Evolutionary conservation across 495 filamentous ascomycete species (phyloP).

Genomic region (Usnea hakonensis): DNA sequence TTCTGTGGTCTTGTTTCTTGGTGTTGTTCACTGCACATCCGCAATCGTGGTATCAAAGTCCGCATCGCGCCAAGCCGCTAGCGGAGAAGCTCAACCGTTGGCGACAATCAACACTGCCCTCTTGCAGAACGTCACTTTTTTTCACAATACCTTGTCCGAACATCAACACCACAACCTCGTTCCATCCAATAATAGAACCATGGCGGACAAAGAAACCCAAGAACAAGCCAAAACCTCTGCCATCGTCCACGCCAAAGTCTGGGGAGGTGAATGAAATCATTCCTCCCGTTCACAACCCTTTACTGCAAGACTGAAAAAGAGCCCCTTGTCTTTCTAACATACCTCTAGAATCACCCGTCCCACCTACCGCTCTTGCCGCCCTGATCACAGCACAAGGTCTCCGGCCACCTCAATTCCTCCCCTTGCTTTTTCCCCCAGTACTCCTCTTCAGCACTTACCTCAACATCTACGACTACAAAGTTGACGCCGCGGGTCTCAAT

Average conservation of each 20-base stretch:
- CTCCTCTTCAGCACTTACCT: slow-evolving; percentile 84
- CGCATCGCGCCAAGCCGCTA: slow-evolving; percentile 7
- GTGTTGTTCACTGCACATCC: not conserved
- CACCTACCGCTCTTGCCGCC: slow-evolving; percentile 69
- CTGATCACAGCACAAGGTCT: slow-evolving; percentile 70
- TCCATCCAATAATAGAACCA: slow-evolving; percentile 14
- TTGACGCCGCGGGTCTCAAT: slow-evolving; percentile 74
- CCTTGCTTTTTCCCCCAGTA: slow-evolving; percentile 73
- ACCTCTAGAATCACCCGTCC: slow-evolving; percentile 63
- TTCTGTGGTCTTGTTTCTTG: not conserved
- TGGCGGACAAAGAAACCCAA: slow-evolving; percentile 32
- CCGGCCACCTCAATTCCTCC: slow-evolving; percentile 65
- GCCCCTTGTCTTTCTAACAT: slow-evolving; percentile 15
- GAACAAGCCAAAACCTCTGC: slow-evolving; percentile 43
- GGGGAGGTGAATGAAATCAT: slow-evolving; percentile 62
- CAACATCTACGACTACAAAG: slow-evolving; percentile 67
- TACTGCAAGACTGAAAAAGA: slow-evolving; percentile 24
- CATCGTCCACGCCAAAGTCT: slow-evolving; percentile 48
- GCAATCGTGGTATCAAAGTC: slow-evolving; percentile 15
- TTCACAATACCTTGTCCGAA: not conserved
- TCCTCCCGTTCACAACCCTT: slow-evolving; percentile 3
- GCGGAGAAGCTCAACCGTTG: slow-evolving; percentile 1
- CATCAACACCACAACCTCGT: not conserved
- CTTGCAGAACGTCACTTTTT: no score
- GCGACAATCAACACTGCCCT: not conserved